A percentile compares a stretch with the other conserved stretches of the same genome.
Conservation (phyloP, 306 rosid genomes). For the Quercus gilva region DNA sequence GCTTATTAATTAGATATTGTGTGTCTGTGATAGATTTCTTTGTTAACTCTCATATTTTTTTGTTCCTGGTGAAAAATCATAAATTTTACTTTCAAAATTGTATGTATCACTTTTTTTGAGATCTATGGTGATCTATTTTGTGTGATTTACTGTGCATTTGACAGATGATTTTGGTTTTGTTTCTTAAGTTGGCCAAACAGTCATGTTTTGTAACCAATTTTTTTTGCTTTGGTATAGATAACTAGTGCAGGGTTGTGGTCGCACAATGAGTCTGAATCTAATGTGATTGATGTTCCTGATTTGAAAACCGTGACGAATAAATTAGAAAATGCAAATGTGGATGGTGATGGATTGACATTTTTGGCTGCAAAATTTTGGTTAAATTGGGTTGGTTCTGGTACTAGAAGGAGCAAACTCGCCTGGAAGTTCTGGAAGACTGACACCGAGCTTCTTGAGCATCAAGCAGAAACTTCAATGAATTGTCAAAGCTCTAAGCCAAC, state of each 20-base stretch:
- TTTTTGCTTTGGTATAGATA: conserved; percentile 41
- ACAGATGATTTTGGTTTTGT: conserved; percentile 10
- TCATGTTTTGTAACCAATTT: conserved; percentile 20
- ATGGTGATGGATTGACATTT: conserved; percentile 58
- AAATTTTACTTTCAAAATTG: not conserved
- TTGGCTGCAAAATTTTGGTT: conserved; percentile 64
- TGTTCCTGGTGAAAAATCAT: not conserved
- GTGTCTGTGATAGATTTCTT: not conserved
- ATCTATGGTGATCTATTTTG: not conserved
- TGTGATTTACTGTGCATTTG: conserved; percentile 14
- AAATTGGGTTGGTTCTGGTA: conserved; percentile 71
- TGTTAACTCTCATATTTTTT: not conserved
- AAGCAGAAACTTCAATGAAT: conserved; percentile 49
- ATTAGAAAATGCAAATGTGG: conserved; percentile 49
- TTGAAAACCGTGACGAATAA: conserved; percentile 31
- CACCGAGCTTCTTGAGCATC: conserved; percentile 57
- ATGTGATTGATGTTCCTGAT: conserved; percentile 37
- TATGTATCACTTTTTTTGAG: not conserved
- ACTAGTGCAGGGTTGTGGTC: conserved; percentile 87
- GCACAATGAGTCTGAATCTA: conserved; percentile 55
- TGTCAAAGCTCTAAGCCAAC: conserved; percentile 43
- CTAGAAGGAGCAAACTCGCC: conserved; percentile 57
- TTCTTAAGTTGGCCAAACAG: conserved; percentile 22
- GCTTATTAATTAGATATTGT: not conserved
- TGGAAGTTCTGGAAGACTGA: conserved; percentile 72